Base-by-base conservation (phyloP, 306 rosid species). In the Citrullus amarus region DNA sequence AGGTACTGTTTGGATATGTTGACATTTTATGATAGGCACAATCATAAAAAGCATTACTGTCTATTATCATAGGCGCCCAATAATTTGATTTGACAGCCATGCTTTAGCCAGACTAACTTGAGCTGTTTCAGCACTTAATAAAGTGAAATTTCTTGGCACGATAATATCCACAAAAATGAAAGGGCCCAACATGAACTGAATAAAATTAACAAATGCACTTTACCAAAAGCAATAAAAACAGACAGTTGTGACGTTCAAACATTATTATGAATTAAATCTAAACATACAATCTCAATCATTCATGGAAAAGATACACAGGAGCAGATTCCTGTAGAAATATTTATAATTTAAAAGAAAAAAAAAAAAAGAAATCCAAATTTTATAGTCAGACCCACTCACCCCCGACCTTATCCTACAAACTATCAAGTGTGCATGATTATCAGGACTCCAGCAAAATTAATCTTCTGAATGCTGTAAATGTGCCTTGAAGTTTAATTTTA, bases 71-170 rank as follows among this genome's bases (percentile, higher is more conserved):
- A 72, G 77, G 28, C 28, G 13, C 14, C 61, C 43, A 51, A 73
- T 73, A 50, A 51, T 73, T 73, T 73, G 77, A 73, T 73, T 51
- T 73, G 77, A 73, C 77, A 28, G 77, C 77, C 61, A 22, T 15
- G 25, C 77, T 73, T 51, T 48, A 28, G 56, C 60, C 43, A 73
- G 60, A 51, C 61, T 73, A 73, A 72, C 77, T 72, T 46, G 77
- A 48, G 77, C 41, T 48, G 77, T 48, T 72, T 72, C 77, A 72
- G 77, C 58, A 25, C 59, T 72, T 51, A 30, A 50, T 50, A 73
- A 73, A 73, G 77, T 48, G 25, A 48, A 30, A 50, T 11, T 30
- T 73, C 61, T 30, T 73, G 77, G 60, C 77, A 51, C 15, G 77
- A 6, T 51, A 51, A 73, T 50, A 51, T 73, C 60, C 59, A 73